Conservation (phyloP, 1,284 basidiomycete genomes). For the Microbotryum lychnidis-dioicae region DNA sequence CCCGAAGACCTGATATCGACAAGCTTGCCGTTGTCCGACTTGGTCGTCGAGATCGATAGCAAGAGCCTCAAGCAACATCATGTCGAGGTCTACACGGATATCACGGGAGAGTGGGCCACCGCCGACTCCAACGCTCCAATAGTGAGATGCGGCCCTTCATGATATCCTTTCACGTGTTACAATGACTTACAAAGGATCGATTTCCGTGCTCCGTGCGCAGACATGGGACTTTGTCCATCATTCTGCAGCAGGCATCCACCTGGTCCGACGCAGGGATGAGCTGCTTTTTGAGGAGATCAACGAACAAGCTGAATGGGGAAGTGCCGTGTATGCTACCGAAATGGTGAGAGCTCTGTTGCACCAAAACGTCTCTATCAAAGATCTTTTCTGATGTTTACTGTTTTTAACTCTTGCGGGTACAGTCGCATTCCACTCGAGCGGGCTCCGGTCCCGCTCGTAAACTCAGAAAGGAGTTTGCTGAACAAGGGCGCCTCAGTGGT, state of each 20-base stretch:
- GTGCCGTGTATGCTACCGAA: slow-evolving; percentile 24
- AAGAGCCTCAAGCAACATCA: slow-evolving; percentile 4
- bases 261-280: slow-evolving; percentile 14
- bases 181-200: too few relatives aligned
- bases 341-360: slow-evolving; percentile 9
- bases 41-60: slow-evolving; percentile 16
- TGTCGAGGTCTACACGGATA: slow-evolving; percentile 29
- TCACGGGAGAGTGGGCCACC: slow-evolving; percentile 29
- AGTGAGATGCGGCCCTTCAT: neutral
- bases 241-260: slow-evolving; percentile 12
- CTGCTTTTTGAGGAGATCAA: slow-evolving; percentile 17
- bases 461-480: slow-evolving; percentile 20
- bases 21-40: slow-evolving; percentile 28
- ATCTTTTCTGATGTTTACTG: too few relatives aligned
- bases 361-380: too few relatives aligned
- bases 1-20: slow-evolving; percentile 27
- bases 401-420: too few relatives aligned
- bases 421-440: neutral
- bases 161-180: neutral
- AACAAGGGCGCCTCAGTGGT: slow-evolving; percentile 18
- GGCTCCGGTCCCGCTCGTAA: slow-evolving; percentile 7
- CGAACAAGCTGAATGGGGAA: slow-evolving; percentile 28
- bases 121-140: slow-evolving; percentile 24
- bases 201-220: neutral
- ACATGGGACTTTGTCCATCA: slow-evolving; percentile 23